Evolutionary conservation across 106 monocot species (phyloP), one percentile per base, ranked within the genome.

Genomic region (Dendrobium catenatum): DNA sequence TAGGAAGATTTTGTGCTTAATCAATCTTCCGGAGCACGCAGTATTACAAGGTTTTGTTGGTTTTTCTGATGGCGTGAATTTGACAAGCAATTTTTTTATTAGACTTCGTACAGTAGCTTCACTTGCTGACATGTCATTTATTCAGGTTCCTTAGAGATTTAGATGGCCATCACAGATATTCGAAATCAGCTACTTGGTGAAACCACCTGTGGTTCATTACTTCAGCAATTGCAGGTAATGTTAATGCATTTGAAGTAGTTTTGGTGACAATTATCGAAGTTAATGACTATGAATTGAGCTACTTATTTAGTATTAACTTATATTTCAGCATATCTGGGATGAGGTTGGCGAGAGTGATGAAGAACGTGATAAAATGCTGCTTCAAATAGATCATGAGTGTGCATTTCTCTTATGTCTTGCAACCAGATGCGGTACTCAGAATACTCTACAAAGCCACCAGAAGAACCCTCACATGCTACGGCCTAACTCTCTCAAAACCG

Each of bases 271-370:
- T 48, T 0, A 37, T 48, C 0, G 55, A 79, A 8, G 1, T 4
- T 68, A 11, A 24, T 20, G 43, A 13, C 61, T 66, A 26, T 43
- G 20, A 44, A 56, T 11, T 72, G 66, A 40, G 54, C 22, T 11
- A 29, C 24, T 46, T 9, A n/a, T 2, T 8, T 77, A 55, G 72
- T 72, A 26, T 26, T 64, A 64, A 72, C 27, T 72, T 33, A 72
- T 17, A 17, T 85, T 83, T 85, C 84, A 94, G 97, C 78, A 88
- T 76, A 89, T 98, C 79, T 98, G 97, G 94, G 91, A 98, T 85
- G 97, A 98, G 76, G 94, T 98, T 84, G 97, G 97, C 43, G 97
- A 98, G 85, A 91, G 91, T 31, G 94, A 91, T 4, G 93, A 93
- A 67, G 91, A 94, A 81, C 92, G 94, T 73, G 94, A 98, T 77